Evolutionary conservation across 805 yeast species (phyloP).

Genomic region (Candida maltosa): DNA sequence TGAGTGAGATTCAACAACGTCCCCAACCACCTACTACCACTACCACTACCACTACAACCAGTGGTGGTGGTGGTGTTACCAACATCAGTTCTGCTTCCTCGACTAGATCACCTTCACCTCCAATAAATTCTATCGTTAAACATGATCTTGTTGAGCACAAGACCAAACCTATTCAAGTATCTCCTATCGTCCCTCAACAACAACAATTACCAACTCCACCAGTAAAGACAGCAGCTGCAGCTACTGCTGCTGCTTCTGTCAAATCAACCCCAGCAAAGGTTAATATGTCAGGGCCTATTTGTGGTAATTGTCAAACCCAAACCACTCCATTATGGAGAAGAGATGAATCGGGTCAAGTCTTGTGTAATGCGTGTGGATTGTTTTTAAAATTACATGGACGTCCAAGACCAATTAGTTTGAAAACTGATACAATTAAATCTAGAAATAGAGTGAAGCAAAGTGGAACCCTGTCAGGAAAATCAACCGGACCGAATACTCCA

Average conservation of each 20-base stretch:
- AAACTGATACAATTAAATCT: constrained; percentile 89
- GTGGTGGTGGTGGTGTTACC: not conserved
- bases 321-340: constrained; percentile 95
- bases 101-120: not conserved
- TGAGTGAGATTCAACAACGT: constrained; percentile 18
- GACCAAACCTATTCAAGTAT: not conserved
- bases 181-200: not conserved
- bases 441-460: constrained; percentile 75
- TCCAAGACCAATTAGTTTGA: constrained; percentile 85
- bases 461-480: constrained; percentile 19
- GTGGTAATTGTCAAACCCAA: constrained; percentile 88
- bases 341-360: constrained; percentile 73
- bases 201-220: constrained; percentile 2
- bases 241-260: constrained; percentile 2
- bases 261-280: constrained; percentile 58
- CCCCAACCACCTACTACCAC: constrained; percentile 12
- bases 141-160: not conserved
- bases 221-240: not conserved
- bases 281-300: constrained; percentile 63
- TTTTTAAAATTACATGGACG: constrained; percentile 88
- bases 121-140: not conserved
- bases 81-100: not conserved
- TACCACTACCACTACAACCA: not conserved
- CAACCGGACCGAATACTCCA: constrained; percentile 52
- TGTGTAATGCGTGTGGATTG: constrained; percentile 93